These are phyloP conservation scores for Microbotryum violaceum DNA, from an alignment of 1,284 basidiomycete genomes.

Conservation along the genomic window DNA sequence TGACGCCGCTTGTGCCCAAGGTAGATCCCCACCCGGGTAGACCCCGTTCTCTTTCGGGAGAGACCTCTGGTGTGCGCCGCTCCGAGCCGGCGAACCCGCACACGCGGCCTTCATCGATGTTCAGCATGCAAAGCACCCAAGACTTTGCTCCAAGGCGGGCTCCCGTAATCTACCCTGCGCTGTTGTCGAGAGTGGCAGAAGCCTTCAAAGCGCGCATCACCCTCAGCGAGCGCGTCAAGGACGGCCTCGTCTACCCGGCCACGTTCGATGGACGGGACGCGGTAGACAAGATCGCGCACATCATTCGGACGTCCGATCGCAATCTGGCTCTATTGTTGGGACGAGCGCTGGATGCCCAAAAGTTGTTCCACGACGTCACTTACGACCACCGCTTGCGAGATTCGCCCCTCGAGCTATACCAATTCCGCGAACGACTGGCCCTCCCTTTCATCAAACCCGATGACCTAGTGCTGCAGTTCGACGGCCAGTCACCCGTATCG, in stretches of 20 bases:
- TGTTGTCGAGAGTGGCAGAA: slow-evolving; percentile 87
- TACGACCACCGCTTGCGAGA: slow-evolving; percentile 95
- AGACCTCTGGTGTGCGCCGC: slow-evolving; percentile 3
- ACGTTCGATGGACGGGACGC: slow-evolving; percentile 95
- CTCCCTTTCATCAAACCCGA: slow-evolving; percentile 22
- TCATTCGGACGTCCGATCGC: slow-evolving; percentile 96
- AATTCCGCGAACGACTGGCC: slow-evolving; percentile 54
- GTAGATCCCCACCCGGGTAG: slow-evolving; percentile 16
- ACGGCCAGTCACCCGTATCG: slow-evolving; percentile 3
- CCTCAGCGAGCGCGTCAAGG: slow-evolving; percentile 75
- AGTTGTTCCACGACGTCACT: slow-evolving; percentile 99
- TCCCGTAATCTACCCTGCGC: slow-evolving; percentile 68
- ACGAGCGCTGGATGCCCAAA: slow-evolving; percentile 91
- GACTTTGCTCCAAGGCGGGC: slow-evolving; percentile 1
- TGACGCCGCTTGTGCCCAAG: slow-evolving; percentile 22
- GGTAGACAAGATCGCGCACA: slow-evolving; percentile 90
- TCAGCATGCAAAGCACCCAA: not conserved
- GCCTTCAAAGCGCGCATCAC: slow-evolving; percentile 78
- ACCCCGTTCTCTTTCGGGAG: slow-evolving; percentile 29
- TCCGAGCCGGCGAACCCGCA: slow-evolving; percentile 6
- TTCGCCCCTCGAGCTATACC: slow-evolving; percentile 81
- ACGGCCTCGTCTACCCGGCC: slow-evolving; percentile 91
- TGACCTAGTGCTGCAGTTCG: slow-evolving; percentile 9
- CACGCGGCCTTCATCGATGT: not conserved
- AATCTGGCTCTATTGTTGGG: slow-evolving; percentile 91